Evolutionary conservation across 2,329 filamentous ascomycete species (phyloP).

Genomic region (Colletotrichum chlorophyti): DNA sequence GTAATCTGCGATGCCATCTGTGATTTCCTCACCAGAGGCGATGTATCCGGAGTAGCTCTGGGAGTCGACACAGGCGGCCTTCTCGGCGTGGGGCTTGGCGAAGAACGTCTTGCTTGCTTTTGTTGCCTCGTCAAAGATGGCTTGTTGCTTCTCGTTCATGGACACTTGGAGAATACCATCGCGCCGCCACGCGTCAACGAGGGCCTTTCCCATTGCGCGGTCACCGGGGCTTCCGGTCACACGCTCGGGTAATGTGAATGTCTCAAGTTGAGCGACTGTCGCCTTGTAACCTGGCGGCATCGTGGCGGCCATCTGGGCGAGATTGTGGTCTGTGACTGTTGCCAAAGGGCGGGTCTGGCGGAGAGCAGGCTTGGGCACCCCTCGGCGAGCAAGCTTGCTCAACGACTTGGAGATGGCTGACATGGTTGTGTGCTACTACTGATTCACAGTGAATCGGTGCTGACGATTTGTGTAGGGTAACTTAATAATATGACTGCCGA

Average conservation of each 20-base stretch:
- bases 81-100: slow-evolving; percentile 40
- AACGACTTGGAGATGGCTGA: slow-evolving; percentile 11
- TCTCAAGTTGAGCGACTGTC: slow-evolving; percentile 38
- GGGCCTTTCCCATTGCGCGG: slow-evolving; percentile 43
- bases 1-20: slow-evolving; percentile 56
- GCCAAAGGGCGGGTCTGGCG: slow-evolving; percentile 9
- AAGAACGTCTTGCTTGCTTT: slow-evolving; percentile 48
- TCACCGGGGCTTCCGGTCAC: slow-evolving; percentile 43
- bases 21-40: slow-evolving; percentile 56
- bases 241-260: slow-evolving; percentile 47
- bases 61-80: slow-evolving; percentile 50
- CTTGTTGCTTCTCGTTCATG: slow-evolving; percentile 43
- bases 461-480: neutral
- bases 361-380: slow-evolving; percentile 1
- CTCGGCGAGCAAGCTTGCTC: slow-evolving; percentile 10
- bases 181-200: slow-evolving; percentile 49
- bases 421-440: neutral
- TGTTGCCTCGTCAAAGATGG: slow-evolving; percentile 44
- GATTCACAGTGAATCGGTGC: neutral
- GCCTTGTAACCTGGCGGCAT: slow-evolving; percentile 28
- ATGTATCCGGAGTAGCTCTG: slow-evolving; percentile 56
- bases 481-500: neutral
- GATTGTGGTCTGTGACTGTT: slow-evolving; percentile 20
- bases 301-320: slow-evolving; percentile 13
- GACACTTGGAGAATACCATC: slow-evolving; percentile 56